These are phyloP conservation scores for Pistacia atlantica DNA, from an alignment of 345 rosid species.

Conservation along the genomic window DNA sequence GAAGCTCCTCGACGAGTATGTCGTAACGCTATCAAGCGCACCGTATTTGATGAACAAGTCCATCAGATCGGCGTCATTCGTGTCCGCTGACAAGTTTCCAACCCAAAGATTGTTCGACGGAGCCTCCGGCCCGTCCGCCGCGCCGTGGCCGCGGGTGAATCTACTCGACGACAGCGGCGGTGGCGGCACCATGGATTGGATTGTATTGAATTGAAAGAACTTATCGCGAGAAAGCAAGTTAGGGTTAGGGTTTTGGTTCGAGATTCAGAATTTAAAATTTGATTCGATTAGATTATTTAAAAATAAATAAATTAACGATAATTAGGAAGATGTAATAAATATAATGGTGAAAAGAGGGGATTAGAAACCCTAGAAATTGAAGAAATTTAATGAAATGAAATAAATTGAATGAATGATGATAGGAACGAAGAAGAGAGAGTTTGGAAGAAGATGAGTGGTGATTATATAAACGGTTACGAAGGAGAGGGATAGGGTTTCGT, in stretches of 20 bases:
- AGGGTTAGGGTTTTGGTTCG: background rate
- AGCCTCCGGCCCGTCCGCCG: slow-evolving; percentile 37
- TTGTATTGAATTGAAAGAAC: background rate
- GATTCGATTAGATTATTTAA: background rate
- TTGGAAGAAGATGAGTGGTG: too few species aligned
- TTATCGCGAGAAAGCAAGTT: background rate
- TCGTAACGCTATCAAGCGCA: slow-evolving; percentile 65
- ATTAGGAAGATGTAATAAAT: background rate
- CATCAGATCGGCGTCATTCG: slow-evolving; percentile 68
- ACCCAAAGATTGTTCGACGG: slow-evolving; percentile 86
- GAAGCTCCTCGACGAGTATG: slow-evolving; percentile 67
- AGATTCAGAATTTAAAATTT: background rate
- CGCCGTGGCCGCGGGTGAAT: slow-evolving; percentile 33
- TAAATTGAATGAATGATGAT: too few species aligned
- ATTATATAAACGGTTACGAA: too few species aligned
- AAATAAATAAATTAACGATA: background rate
- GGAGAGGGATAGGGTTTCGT: too few species aligned
- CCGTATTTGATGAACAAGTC: slow-evolving; percentile 66
- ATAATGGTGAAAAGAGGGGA: background rate
- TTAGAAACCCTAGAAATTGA: background rate
- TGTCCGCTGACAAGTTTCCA: slow-evolving; percentile 61
- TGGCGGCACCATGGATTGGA: slow-evolving; percentile 40
- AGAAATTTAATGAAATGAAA: too few species aligned
- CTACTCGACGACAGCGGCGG: slow-evolving; percentile 40
- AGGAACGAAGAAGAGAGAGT: too few species aligned